Percentiles rank a stretch among this genome's conserved stretches.
Conservation (phyloP, 495 filamentous ascomycete species). For the Talaromyces adpressus region DNA sequence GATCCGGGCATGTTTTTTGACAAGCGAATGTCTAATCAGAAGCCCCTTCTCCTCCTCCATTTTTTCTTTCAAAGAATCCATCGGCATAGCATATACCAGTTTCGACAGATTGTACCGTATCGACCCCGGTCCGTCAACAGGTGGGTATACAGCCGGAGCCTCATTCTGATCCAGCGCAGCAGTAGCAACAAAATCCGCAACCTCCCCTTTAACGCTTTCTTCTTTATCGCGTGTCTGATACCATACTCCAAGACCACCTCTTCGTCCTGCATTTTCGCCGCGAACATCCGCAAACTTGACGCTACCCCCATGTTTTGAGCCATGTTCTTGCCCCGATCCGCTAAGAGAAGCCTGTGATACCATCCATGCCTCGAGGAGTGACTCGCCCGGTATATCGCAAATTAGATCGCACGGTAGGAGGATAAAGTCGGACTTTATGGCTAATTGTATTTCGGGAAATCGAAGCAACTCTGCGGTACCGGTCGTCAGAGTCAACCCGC, state of each 20-base stretch:
- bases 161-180: conserved; percentile 51
- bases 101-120: conserved; percentile 57
- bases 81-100: conserved; percentile 69
- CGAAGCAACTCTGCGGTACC: conserved; percentile 89
- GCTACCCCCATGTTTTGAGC: conserved; percentile 20
- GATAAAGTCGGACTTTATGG: conserved; percentile 77
- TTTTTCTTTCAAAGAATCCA: conserved; percentile 76
- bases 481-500: conserved; percentile 64
- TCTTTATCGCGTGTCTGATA: conserved; percentile 73
- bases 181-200: conserved; percentile 81
- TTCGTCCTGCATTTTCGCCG: conserved; percentile 48
- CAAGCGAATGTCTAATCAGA: conserved; percentile 62
- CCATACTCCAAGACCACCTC: conserved; percentile 79
- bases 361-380: conserved; percentile 88
- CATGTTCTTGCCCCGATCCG: conserved; percentile 23
- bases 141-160: conserved; percentile 43
- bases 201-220: conserved; percentile 73
- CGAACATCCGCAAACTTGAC: conserved; percentile 32
- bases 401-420: conserved; percentile 91
- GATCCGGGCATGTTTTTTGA: conserved; percentile 63
- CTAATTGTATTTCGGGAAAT: conserved; percentile 60
- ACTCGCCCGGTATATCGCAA: conserved; percentile 78
- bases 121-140: conserved; percentile 44
- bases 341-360: conserved; percentile 64
- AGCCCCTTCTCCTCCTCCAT: conserved; percentile 63